These are phyloP conservation scores for Andrographis paniculata DNA, from an alignment of 305 asterid genomes.

Conservation along the genomic window DNA sequence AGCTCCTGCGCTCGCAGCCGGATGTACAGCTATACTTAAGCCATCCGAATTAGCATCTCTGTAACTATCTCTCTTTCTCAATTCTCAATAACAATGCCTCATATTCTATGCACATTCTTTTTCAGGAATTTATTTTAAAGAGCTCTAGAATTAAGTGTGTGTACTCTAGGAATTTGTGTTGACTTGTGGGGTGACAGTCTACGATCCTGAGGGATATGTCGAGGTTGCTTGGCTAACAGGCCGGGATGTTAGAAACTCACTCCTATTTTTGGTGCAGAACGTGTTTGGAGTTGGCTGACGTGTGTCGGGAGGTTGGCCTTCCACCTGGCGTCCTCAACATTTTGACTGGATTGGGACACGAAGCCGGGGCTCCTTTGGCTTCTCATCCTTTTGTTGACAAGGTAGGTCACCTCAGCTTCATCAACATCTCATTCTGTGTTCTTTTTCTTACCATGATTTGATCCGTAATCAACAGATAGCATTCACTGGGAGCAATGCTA, in stretches of 20 bases:
- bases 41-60: constrained; percentile 38
- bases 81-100: not conserved
- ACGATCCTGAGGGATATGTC: too few species aligned
- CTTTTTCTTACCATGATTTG: not conserved
- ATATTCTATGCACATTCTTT: not conserved
- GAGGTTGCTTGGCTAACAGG: too few species aligned
- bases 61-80: not conserved
- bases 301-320: constrained; percentile 72
- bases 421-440: not conserved
- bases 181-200: too few species aligned
- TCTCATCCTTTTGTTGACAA: constrained; percentile 97
- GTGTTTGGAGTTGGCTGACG: constrained; percentile 91
- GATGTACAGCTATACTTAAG: constrained; percentile 89
- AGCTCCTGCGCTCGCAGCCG: constrained; percentile 98
- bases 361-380: constrained; percentile 95
- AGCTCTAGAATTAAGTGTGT: not conserved
- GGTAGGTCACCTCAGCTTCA: constrained; percentile 37
- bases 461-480: constrained; percentile 47
- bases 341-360: constrained; percentile 85
- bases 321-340: constrained; percentile 67
- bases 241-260: too few species aligned
- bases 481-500: constrained; percentile 85
- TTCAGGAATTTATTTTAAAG: not conserved
- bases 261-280: constrained; percentile 42
- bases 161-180: too few species aligned